These are phyloP conservation scores for Pneumocystis sp. DNA, from an alignment of 1,139 yeast species.

Conservation along the genomic window DNA sequence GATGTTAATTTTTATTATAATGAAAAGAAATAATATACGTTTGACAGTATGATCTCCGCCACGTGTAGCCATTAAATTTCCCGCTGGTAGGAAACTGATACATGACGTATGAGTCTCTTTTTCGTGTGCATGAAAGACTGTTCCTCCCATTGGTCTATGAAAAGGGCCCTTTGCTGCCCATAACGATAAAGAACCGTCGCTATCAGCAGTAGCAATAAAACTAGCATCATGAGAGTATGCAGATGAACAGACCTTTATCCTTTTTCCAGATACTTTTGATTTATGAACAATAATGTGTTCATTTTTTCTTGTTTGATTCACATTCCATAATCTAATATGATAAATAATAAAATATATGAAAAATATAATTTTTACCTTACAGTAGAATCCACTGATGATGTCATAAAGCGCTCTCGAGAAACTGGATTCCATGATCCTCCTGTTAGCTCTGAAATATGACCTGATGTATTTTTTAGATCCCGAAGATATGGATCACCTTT, in stretches of 20 bases:
- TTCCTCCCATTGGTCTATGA: slow-evolving; percentile 20
- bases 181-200: slow-evolving; percentile 20
- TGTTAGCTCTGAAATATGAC: slow-evolving; percentile 26
- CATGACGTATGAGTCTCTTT: slow-evolving; percentile 16
- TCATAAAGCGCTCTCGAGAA: slow-evolving; percentile 18
- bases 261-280: slow-evolving; percentile 15
- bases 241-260: slow-evolving; percentile 18
- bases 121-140: slow-evolving; percentile 18
- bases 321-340: slow-evolving; percentile 22
- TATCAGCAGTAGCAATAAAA: slow-evolving; percentile 19
- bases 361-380: slow-evolving; percentile 16
- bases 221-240: slow-evolving; percentile 18
- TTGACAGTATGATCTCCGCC: slow-evolving; percentile 20
- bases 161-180: slow-evolving; percentile 24
- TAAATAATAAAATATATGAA: neutral
- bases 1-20: neutral
- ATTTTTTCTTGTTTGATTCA: slow-evolving; percentile 18
- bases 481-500: slow-evolving; percentile 28
- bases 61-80: slow-evolving; percentile 19
- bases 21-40: slow-evolving; percentile 13
- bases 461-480: slow-evolving; percentile 27
- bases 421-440: slow-evolving; percentile 24
- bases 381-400: slow-evolving; percentile 24
- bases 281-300: slow-evolving; percentile 22
- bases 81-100: slow-evolving; percentile 15